phyloP scores from a whole-genome alignment of 768 basidiomycete genomes.

The Macrocybe gigantea region DNA sequence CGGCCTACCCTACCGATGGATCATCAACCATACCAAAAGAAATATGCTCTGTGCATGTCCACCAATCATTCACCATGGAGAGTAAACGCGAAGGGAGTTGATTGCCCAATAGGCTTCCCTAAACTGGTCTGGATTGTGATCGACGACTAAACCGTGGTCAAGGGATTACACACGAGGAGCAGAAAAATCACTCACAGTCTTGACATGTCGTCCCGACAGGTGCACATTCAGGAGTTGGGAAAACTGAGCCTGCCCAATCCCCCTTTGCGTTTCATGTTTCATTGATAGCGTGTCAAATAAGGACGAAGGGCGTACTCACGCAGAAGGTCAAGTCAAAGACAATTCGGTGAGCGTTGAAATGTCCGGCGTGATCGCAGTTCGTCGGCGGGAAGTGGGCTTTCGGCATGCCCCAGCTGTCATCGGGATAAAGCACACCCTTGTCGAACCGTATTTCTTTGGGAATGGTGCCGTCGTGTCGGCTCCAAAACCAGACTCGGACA shows the following conservation, averaged over 20 bases:
- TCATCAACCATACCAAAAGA: no score
- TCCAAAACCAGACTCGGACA: constrained; percentile 61
- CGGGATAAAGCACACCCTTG: constrained; percentile 11
- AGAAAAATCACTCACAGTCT: constrained; percentile 35
- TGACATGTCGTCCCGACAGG: constrained; percentile 23
- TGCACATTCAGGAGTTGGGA: constrained; percentile 34
- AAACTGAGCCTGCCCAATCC: constrained; percentile 47
- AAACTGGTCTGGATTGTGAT: constrained; percentile 55
- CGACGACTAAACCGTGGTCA: constrained; percentile 36
- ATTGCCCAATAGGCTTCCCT: constrained; percentile 66
- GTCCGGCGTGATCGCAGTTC: constrained; percentile 44
- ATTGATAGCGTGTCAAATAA: neutral
- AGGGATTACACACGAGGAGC: neutral
- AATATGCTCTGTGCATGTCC: no score
- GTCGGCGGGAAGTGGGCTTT: constrained; percentile 41
- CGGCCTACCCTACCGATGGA: no score
- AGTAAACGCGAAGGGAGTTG: constrained; percentile 54
- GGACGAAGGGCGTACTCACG: constrained; percentile 25
- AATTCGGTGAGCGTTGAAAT: constrained; percentile 47
- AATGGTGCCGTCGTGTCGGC: constrained; percentile 35
- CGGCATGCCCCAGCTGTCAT: constrained; percentile 36
- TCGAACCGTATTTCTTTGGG: constrained; percentile 22
- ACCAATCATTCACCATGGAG: neutral
- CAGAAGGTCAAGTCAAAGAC: constrained; percentile 61
- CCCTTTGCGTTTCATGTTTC: constrained; percentile 25